phyloP scores from a whole-genome alignment of 345 rosid species.

The Aegle marmelos region DNA sequence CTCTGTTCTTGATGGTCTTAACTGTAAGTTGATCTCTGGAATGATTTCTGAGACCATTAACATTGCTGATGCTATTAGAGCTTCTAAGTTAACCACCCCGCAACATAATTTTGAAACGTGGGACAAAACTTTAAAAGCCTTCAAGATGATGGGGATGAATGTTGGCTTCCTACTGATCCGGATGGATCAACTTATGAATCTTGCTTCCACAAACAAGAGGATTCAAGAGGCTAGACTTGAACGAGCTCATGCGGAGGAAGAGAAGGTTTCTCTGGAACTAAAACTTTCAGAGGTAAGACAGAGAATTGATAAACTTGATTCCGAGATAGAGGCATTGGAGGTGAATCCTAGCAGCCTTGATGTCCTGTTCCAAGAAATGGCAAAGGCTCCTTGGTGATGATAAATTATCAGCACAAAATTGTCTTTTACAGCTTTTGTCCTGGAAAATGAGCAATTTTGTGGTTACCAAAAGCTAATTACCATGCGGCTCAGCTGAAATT shows the following conservation, averaged over 20 bases:
- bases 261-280: constrained; percentile 19
- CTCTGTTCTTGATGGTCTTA: constrained; percentile 30
- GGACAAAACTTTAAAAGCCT: constrained; percentile 34
- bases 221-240: constrained; percentile 21
- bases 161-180: constrained; percentile 28
- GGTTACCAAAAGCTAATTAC: background rate
- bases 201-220: constrained; percentile 21
- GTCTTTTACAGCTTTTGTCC: background rate
- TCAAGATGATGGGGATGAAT: constrained; percentile 36
- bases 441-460: background rate
- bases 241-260: constrained; percentile 9
- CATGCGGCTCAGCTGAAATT: background rate
- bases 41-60: constrained; percentile 24
- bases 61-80: constrained; percentile 44
- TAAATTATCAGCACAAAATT: background rate
- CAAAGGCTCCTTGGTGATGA: constrained; percentile 31
- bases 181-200: constrained; percentile 23
- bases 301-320: constrained; percentile 14
- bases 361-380: constrained; percentile 25
- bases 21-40: constrained; percentile 27
- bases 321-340: constrained; percentile 14
- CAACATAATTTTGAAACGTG: constrained; percentile 20
- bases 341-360: constrained; percentile 5
- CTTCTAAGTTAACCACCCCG: constrained; percentile 26
- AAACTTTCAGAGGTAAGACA: constrained; percentile 21